Evolutionary conservation across 140 eudicot species (phyloP), one percentile per base, ranked within the genome.

Genomic region (Bidens hawaiensis): DNA sequence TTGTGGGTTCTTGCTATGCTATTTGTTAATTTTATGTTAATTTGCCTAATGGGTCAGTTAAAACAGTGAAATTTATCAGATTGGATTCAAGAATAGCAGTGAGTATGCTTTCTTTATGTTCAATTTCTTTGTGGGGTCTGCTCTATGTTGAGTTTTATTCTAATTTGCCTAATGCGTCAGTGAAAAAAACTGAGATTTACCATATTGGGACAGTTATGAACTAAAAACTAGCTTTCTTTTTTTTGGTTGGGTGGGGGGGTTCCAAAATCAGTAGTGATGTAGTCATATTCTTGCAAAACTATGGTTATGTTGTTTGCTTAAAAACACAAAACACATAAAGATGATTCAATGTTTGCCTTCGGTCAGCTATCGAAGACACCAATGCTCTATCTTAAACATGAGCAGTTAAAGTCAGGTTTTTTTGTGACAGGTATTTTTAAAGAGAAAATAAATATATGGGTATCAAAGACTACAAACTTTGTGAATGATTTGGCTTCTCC

Each of bases 381-480:
- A 0, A 7, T 43, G 30, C 22, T 62, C n/a, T 25, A 3, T n/a
- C 7, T 15, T 62, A 28, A 41, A 3, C n/a, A 31, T n/a, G 17
- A 6, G 53, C 36, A 31, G n/a, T 48, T 60, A 19, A 14, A 8
- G 43, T 43, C 6, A 0, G 4, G 36, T 16, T 31, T 55, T 24
- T 70, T 49, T 59, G 62, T 56, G 78, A 30, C 80, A 90, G 97
- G 64, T 81, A 75, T 83, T 48, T 66, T 90, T 78, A 83, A 86
- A 64, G 76, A 80, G 71, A 71, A 84, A 21, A 60, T 86, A 54
- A 83, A 75, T 62, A 57, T 73, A 0, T 81, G 88, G 93, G 75
- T 90, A 15, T 83, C 90, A 65, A 90, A 75, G 80, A 90, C 97
- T 40, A 83, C 83, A 46, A 76, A 64, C 82, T 87, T 81, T 77